Conservation (phyloP, 1,284 basidiomycete species). For the Ceratobasidium sp. region DNA sequence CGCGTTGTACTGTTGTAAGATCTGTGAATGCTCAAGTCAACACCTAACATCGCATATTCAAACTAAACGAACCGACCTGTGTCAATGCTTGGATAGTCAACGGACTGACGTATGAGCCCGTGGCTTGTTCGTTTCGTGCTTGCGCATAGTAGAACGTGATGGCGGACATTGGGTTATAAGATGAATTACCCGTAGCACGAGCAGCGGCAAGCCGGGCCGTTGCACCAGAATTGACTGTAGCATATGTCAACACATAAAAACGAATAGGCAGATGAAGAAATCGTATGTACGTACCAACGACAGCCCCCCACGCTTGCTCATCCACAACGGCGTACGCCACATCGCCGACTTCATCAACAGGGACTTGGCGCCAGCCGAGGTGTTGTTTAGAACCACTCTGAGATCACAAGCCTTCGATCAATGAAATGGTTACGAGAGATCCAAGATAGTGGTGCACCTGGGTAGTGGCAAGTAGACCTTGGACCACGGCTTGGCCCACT, state of each 20-base stretch:
- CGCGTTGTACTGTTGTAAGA: slow-evolving; percentile 44
- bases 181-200: slow-evolving; percentile 48
- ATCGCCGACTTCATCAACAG: slow-evolving; percentile 41
- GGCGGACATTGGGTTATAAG: slow-evolving; percentile 49
- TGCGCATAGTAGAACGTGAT: slow-evolving; percentile 50
- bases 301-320: slow-evolving; percentile 51
- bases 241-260: not conserved
- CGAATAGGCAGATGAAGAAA: not conserved
- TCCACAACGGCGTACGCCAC: slow-evolving; percentile 49
- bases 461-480: slow-evolving; percentile 19
- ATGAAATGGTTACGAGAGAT: not conserved
- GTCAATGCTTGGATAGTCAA: slow-evolving; percentile 21
- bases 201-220: slow-evolving; percentile 47
- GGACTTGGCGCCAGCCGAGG: slow-evolving; percentile 48
- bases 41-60: not conserved
- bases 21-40: not conserved
- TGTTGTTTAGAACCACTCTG: slow-evolving; percentile 43
- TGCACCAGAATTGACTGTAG: slow-evolving; percentile 49
- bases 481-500: slow-evolving; percentile 49
- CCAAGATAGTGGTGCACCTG: not conserved
- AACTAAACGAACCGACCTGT: not conserved
- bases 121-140: slow-evolving; percentile 39
- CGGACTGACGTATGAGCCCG: slow-evolving; percentile 36
- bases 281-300: slow-evolving; percentile 48
- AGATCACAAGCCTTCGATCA: slow-evolving; percentile 44